Evolutionary conservation across 495 filamentous ascomycete genomes (phyloP), one percentile per base, ranked within the genome.

Genomic region (Friedmanniomyces endolithicus): DNA sequence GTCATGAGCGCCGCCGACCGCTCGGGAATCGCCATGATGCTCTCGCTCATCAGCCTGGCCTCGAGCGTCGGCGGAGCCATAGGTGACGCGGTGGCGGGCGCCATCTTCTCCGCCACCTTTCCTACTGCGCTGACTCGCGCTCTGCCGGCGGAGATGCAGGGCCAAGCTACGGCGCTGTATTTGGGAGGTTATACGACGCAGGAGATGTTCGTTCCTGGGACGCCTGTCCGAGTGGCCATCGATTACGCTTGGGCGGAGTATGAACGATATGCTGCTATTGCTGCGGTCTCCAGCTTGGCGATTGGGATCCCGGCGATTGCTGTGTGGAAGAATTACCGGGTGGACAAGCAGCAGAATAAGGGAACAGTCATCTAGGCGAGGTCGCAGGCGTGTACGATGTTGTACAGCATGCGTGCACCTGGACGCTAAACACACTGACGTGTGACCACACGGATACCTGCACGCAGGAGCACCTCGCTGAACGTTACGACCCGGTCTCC

Each of bases 61-160:
- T 70, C 75, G 31, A 74, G 63, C 41, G 70, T 87, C 12, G 85
- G 85, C 11, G 82, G 74, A 43, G 78, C 79, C 4, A 73, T 85
- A 47, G 85, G 85, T 9, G 63, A 66, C 11, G 71, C 79, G 7
- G 69, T 89, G 16, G 74, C 78, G 6, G 72, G 72, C 0, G 82
- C 81, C 43, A 81, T 89, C 56, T 88, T 81, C 77, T 80, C 75
- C 6, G 73, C 75, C 57, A 72, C 75, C 33, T 79, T 85, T 65
- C 75, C 72, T 11, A 31, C 59, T 1, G 70, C 71, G 6, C 70
- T 89, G n/a, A 52, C 59, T 25, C 41, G 70, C 24, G 70, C 78
- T 55, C 73, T 88, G 0, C 84, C 85, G 1, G 63, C 62, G 27
- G 67, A 56, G 7, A 64, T 55, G 1, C 50, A 63, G 0, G 23